These are phyloP conservation scores for Lecanicillium sp. DNA, from an alignment of 2,329 filamentous ascomycete species.

Conservation along the genomic window DNA sequence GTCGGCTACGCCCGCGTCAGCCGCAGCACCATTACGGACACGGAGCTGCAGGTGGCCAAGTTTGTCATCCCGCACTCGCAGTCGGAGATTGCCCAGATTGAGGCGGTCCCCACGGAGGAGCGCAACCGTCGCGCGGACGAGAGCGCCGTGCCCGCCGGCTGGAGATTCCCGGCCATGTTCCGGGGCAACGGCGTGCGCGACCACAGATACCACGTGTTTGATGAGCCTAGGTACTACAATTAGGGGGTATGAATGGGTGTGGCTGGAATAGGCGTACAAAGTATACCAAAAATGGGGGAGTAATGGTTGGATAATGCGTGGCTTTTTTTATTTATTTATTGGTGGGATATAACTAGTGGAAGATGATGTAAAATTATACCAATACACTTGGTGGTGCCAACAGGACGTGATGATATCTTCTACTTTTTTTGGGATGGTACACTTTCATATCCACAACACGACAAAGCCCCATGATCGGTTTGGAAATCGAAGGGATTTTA, in stretches of 20 bases:
- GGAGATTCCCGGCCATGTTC: constrained; percentile 81
- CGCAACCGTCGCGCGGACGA: constrained; percentile 59
- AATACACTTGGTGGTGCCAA: too few relatives aligned
- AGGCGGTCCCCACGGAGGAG: constrained; percentile 42
- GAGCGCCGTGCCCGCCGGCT: constrained; percentile 66
- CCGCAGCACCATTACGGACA: constrained; percentile 89
- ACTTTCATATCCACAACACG: too few relatives aligned
- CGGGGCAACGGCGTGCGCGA: constrained; percentile 79
- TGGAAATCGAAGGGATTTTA: too few relatives aligned
- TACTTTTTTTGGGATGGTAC: too few relatives aligned
- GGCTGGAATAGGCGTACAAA: too few relatives aligned
- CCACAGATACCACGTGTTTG: constrained; percentile 91
- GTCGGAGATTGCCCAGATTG: constrained; percentile 44
- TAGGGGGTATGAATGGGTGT: constrained; percentile 21
- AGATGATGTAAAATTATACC: too few relatives aligned
- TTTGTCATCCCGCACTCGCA: constrained; percentile 71
- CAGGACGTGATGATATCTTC: too few relatives aligned
- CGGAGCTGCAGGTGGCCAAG: constrained; percentile 93
- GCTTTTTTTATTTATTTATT: too few relatives aligned
- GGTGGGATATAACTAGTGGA: too few relatives aligned
- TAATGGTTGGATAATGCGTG: too few relatives aligned
- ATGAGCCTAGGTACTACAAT: constrained; percentile 73
- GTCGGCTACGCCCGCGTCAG: constrained; percentile 87
- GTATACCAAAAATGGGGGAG: too few relatives aligned
- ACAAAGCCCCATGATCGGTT: too few relatives aligned